Evolutionary conservation across 768 basidiomycete species (phyloP).

Genomic region (Boletus insuetus): DNA sequence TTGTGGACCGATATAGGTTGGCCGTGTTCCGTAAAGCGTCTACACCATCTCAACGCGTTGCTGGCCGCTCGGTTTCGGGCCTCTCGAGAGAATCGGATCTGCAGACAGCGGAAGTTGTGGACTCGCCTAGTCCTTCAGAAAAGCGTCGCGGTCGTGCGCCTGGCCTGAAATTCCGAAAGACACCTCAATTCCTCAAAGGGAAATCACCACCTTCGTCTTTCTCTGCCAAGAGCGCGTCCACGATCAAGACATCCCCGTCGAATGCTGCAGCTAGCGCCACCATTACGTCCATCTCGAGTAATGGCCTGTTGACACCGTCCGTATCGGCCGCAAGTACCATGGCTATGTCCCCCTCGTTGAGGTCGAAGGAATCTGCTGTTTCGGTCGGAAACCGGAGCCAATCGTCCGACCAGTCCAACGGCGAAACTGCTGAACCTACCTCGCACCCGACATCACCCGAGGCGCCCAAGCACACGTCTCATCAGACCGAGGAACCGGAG

Average conservation of each 20-base stretch:
- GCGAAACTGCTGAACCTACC: constrained; percentile 35
- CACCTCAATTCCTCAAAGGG: constrained; percentile 70
- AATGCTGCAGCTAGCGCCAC: constrained; percentile 38
- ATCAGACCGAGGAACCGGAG: constrained; percentile 45
- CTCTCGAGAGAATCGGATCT: constrained; percentile 54
- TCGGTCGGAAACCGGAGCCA: constrained; percentile 71
- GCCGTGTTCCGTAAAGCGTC: constrained; percentile 85
- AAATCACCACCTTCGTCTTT: constrained; percentile 56
- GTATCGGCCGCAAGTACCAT: constrained; percentile 48
- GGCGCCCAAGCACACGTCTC: constrained; percentile 29
- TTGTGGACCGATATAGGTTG: constrained; percentile 83
- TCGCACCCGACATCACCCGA: constrained; percentile 28
- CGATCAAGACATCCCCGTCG: constrained; percentile 41
- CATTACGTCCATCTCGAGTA: constrained; percentile 38
- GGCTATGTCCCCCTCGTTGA: constrained; percentile 63
- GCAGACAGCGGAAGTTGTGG: constrained; percentile 37
- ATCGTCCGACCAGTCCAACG: constrained; percentile 72
- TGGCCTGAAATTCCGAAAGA: constrained; percentile 69
- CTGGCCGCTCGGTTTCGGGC: constrained; percentile 53
- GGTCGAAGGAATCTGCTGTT: constrained; percentile 74
- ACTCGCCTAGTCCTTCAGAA: constrained; percentile 45
- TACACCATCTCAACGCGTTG: constrained; percentile 51
- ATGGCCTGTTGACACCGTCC: constrained; percentile 61
- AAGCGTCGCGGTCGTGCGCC: constrained; percentile 67
- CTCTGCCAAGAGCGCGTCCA: constrained; percentile 30